Evolutionary conservation across 148 eudicot species (phyloP).

Genomic region (Vaccinium corymbosum): DNA sequence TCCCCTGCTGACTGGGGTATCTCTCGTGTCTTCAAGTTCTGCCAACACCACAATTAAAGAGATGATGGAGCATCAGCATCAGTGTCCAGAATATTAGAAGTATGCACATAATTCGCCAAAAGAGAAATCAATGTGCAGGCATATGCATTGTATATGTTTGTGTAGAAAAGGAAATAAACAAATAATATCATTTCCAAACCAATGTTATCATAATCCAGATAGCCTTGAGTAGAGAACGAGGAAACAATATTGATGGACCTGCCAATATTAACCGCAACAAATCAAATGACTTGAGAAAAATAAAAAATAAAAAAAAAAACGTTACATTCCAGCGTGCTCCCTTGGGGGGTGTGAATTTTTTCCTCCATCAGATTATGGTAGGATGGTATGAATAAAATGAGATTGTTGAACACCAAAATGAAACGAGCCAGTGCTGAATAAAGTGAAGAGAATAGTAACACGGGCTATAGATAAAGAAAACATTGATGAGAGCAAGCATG

Average conservation of each 20-base stretch:
- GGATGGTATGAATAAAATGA: background rate
- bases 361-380: background rate
- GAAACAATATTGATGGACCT: background rate
- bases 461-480: background rate
- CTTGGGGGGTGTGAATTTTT: background rate
- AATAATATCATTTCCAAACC: background rate
- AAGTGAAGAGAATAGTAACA: background rate
- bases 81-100: slow-evolving; percentile 3
- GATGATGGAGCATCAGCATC: slow-evolving; percentile 7
- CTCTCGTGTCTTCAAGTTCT: slow-evolving; percentile 62
- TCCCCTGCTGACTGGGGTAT: slow-evolving; percentile 38
- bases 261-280: background rate
- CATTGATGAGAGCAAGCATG: background rate
- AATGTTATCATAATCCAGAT: background rate
- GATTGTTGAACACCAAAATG: background rate
- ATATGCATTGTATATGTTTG: background rate
- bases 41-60: slow-evolving; percentile 20
- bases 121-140: background rate
- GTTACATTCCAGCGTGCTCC: background rate
- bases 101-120: background rate
- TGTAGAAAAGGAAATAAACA: background rate
- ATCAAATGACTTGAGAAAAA: background rate
- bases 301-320: background rate
- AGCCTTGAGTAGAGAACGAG: background rate
- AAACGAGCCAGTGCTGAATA: background rate